These are phyloP conservation scores for Acrasis kona DNA, from an alignment of 78 protist genomes.

Conservation along the genomic window DNA sequence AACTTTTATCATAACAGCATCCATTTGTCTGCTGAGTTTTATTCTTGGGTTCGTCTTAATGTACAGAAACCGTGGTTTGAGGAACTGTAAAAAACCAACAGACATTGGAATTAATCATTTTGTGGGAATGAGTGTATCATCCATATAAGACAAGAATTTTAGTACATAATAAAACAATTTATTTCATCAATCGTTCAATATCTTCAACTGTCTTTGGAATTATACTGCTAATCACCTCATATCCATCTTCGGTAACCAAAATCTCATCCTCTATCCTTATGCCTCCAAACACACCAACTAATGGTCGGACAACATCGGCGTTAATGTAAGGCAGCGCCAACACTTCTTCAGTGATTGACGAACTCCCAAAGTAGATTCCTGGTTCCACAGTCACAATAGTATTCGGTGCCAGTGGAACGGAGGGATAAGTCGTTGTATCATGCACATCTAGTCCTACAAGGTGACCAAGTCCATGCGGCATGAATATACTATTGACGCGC, in stretches of 20 bases:
- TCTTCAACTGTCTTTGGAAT: slow-evolving; percentile 12
- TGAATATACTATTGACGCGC: slow-evolving; percentile 4
- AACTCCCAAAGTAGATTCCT: slow-evolving; percentile 16
- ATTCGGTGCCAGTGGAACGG: neutral
- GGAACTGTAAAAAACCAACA: no score
- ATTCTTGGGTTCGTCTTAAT: no score
- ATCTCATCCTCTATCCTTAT: slow-evolving; percentile 33
- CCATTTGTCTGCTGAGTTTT: no score
- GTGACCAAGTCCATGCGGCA: slow-evolving; percentile 44
- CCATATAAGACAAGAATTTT: no score
- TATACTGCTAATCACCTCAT: neutral
- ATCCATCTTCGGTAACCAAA: slow-evolving; percentile 9
- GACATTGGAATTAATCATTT: no score
- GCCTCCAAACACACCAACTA: slow-evolving; percentile 10
- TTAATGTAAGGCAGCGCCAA: neutral
- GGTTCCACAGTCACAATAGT: slow-evolving; percentile 27
- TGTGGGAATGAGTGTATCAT: no score
- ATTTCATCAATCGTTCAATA: slow-evolving; percentile 21
- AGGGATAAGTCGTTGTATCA: neutral
- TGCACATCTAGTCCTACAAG: slow-evolving; percentile 35
- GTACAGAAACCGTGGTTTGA: no score
- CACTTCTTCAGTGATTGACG: neutral
- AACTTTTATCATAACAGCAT: no score
- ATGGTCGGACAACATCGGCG: neutral
- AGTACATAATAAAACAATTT: no score